A percentile compares a stretch with the other conserved stretches of the same genome.
Evolutionary conservation across 1,284 basidiomycete genomes (phyloP).

Genomic region (Moesziomyces aphidis): DNA sequence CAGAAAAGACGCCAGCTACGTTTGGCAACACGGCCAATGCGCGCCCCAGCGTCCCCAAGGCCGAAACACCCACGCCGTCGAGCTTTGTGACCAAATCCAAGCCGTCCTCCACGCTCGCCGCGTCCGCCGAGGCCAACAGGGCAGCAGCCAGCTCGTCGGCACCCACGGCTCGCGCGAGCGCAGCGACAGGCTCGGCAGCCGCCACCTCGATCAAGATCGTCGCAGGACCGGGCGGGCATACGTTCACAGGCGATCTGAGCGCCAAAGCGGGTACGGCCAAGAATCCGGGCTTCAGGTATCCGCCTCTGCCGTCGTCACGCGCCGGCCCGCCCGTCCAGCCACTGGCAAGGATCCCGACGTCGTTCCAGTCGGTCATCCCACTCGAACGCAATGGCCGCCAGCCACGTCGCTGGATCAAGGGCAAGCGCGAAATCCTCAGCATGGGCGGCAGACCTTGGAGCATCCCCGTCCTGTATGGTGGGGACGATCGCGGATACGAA

Average conservation of each 20-base stretch:
- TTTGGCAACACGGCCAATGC: conserved; percentile 39
- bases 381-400: conserved; percentile 41
- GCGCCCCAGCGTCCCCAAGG: conserved; percentile 19
- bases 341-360: conserved; percentile 47
- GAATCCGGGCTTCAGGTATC: conserved; percentile 55
- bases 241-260: conserved; percentile 36
- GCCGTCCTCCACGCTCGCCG: conserved; percentile 9
- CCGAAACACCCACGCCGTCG: conserved; percentile 20
- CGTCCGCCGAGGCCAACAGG: not conserved
- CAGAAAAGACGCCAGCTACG: conserved; percentile 41
- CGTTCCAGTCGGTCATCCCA: conserved; percentile 50
- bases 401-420: conserved; percentile 50
- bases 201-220: conserved; percentile 39
- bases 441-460: conserved; percentile 59
- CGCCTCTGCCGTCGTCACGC: conserved; percentile 41
- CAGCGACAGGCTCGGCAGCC: not conserved
- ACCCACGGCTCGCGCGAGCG: not conserved
- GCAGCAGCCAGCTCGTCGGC: not conserved
- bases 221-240: conserved; percentile 24
- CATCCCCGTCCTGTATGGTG: conserved; percentile 54
- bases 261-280: conserved; percentile 43
- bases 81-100: conserved; percentile 11
- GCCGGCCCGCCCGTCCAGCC: conserved; percentile 52
- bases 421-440: conserved; percentile 53
- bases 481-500: conserved; percentile 40